phyloP scores from a whole-genome alignment of 2,329 filamentous ascomycete genomes.

The Sclerotinia spermophila region DNA sequence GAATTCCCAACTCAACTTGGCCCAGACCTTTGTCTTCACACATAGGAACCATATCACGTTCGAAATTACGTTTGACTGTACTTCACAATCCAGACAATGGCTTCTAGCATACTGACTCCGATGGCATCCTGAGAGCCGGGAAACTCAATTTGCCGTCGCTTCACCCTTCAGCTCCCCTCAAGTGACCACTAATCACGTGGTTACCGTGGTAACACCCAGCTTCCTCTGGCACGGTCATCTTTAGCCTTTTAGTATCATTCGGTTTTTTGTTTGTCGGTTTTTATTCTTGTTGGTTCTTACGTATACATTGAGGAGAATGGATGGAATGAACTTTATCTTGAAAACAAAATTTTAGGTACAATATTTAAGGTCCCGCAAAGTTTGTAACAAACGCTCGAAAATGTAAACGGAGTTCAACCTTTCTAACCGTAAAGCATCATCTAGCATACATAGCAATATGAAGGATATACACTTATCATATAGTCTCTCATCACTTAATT shows the following conservation, averaged over 20 bases:
- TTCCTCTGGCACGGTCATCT: too few relatives aligned
- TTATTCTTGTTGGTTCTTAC: too few relatives aligned
- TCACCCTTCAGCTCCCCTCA: too few relatives aligned
- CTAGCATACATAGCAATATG: too few relatives aligned
- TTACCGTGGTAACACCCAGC: too few relatives aligned
- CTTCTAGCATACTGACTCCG: conserved; percentile 48
- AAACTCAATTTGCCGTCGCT: too few relatives aligned
- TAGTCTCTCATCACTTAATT: neutral
- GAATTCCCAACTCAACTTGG: conserved; percentile 35
- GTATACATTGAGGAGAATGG: neutral
- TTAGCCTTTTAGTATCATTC: too few relatives aligned
- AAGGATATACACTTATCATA: neutral
- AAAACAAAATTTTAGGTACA: neutral
- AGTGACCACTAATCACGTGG: too few relatives aligned
- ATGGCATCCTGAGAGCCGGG: too few relatives aligned
- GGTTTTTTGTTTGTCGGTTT: too few relatives aligned
- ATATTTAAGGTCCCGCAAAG: neutral
- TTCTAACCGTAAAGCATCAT: neutral
- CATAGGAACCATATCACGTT: conserved; percentile 41
- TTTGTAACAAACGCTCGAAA: neutral
- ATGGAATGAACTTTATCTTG: neutral
- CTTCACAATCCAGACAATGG: conserved; percentile 52
- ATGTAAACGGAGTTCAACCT: neutral
- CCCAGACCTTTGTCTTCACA: conserved; percentile 43
- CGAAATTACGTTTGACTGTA: conserved; percentile 55